phyloP scores from a whole-genome alignment of 768 basidiomycete genomes.

The Leccinum variicolor region DNA sequence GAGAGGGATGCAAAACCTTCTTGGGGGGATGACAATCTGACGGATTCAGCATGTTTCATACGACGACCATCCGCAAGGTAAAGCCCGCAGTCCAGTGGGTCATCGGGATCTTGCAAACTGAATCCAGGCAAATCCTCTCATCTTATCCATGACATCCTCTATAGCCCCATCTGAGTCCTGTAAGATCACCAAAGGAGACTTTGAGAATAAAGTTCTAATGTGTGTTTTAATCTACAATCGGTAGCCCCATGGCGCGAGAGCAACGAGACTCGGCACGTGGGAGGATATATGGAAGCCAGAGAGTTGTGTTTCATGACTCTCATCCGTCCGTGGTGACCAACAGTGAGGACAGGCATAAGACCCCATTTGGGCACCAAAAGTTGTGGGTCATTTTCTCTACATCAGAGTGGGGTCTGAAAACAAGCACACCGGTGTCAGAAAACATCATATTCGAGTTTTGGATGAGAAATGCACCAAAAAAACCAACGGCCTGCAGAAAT shows the following conservation, averaged over 20 bases:
- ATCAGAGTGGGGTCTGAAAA: background rate
- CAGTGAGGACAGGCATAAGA: background rate
- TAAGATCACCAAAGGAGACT: background rate
- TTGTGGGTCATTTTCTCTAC: background rate
- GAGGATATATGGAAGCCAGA: background rate
- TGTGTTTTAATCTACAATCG: background rate
- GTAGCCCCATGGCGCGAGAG: background rate
- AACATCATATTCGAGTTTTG: background rate
- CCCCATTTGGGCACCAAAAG: background rate
- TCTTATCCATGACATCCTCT: background rate
- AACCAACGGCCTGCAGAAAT: background rate
- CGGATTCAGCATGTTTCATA: background rate
- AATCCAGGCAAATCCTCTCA: constrained; percentile 5
- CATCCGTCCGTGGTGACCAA: background rate
- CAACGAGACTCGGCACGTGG: background rate
- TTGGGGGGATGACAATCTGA: constrained; percentile 3
- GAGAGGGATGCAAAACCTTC: constrained; percentile 26
- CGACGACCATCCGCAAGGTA: background rate
- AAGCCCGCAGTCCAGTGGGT: constrained; percentile 22
- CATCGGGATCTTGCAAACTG: constrained; percentile 25
- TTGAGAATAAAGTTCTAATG: background rate
- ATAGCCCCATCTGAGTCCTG: background rate
- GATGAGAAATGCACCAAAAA: background rate
- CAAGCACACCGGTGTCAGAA: background rate
- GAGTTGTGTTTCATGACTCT: background rate